Percentiles rank a stretch among this genome's conserved stretches.
phyloP scores from a whole-genome alignment of 2,329 filamentous ascomycete genomes.

The Shiraia bambusicola region DNA sequence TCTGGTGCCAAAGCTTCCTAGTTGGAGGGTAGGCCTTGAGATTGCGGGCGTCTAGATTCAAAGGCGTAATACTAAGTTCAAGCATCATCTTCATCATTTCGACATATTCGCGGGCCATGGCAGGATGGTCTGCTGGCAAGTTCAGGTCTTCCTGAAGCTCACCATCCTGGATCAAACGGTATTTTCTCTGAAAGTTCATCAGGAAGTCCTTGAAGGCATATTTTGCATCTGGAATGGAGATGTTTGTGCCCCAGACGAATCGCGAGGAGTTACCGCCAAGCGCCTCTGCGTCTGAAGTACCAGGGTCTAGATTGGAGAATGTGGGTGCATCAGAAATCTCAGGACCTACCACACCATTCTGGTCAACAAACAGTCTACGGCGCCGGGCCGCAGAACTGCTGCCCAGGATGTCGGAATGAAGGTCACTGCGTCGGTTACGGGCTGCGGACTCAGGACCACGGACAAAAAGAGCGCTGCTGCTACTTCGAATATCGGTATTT shows the following conservation, averaged over 20 bases:
- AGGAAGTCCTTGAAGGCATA: slow-evolving; percentile 89
- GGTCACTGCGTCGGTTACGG: slow-evolving; percentile 75
- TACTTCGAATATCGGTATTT: slow-evolving; percentile 74
- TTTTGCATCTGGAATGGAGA: slow-evolving; percentile 88
- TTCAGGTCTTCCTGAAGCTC: slow-evolving; percentile 71
- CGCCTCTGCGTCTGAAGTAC: slow-evolving; percentile 86
- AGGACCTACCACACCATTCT: slow-evolving; percentile 61
- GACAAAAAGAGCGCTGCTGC: slow-evolving; percentile 86
- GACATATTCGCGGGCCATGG: slow-evolving; percentile 79
- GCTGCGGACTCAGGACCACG: slow-evolving; percentile 59
- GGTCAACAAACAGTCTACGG: slow-evolving; percentile 64
- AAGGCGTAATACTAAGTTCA: slow-evolving; percentile 75
- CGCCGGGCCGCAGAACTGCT: slow-evolving; percentile 50
- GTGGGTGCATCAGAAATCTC: slow-evolving; percentile 60
- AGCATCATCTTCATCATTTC: slow-evolving; percentile 89
- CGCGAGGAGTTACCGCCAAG: slow-evolving; percentile 79
- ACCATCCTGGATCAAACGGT: slow-evolving; percentile 89
- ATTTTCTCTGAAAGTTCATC: slow-evolving; percentile 87
- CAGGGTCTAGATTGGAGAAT: slow-evolving; percentile 71
- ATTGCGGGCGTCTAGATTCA: slow-evolving; percentile 87
- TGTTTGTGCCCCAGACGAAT: slow-evolving; percentile 96
- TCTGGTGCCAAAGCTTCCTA: slow-evolving; percentile 90
- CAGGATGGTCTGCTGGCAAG: slow-evolving; percentile 64
- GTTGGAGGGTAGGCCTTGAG: slow-evolving; percentile 92
- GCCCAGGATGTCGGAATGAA: slow-evolving; percentile 70